These are phyloP conservation scores for Pestalotiopsis sp. DNA, from an alignment of 2,329 filamentous ascomycete genomes.

Conservation along the genomic window DNA sequence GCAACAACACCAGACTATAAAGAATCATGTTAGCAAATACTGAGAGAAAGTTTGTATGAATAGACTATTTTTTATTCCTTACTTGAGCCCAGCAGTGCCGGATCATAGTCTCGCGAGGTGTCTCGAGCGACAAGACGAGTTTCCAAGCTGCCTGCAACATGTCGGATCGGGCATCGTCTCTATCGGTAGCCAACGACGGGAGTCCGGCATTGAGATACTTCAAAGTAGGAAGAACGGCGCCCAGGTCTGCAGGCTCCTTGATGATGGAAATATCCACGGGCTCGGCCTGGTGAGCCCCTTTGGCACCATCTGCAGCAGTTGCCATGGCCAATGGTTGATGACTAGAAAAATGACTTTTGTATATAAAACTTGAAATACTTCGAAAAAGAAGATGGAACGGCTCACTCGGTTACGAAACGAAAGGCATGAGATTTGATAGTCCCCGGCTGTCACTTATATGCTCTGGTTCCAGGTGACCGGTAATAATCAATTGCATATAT, in stretches of 20 bases:
- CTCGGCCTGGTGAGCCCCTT: background rate
- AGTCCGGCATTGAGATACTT: background rate
- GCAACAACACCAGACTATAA: slow-evolving; percentile 6
- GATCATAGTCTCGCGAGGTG: slow-evolving; percentile 51
- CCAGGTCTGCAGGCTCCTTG: background rate
- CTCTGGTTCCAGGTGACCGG: slow-evolving; percentile 1
- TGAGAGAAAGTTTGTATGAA: background rate
- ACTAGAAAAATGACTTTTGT: background rate
- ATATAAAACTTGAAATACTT: background rate
- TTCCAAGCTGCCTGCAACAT: slow-evolving; percentile 38
- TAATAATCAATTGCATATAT: background rate
- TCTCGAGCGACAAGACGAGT: slow-evolving; percentile 41
- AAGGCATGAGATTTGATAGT: background rate
- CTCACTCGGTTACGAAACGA: too few relatives aligned
- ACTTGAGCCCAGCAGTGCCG: slow-evolving; percentile 47
- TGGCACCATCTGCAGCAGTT: background rate
- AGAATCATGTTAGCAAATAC: slow-evolving; percentile 6
- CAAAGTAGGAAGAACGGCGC: slow-evolving; percentile 2
- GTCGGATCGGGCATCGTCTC: slow-evolving; percentile 26
- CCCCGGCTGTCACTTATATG: background rate
- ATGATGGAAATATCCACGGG: background rate
- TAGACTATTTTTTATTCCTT: background rate
- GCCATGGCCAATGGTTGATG: background rate
- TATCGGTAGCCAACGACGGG: background rate
- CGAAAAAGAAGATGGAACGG: background rate